Conservation (phyloP, 23 red algal genomes). For the Chondrus crispus region DNA sequence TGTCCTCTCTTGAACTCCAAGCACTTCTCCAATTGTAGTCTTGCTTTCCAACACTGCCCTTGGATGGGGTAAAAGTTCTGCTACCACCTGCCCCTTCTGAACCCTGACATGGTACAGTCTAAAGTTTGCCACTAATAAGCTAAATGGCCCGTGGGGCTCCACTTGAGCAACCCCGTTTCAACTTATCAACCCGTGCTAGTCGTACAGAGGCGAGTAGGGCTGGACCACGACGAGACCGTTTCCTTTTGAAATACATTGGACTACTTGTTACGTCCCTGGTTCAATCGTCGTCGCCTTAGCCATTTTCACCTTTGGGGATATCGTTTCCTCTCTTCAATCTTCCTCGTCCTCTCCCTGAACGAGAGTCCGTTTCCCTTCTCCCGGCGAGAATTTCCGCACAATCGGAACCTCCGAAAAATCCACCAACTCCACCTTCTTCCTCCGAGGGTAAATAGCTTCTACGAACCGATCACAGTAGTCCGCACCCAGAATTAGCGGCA, state of each 20-base stretch:
- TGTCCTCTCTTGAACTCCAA: too few relatives aligned
- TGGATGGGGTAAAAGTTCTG: not conserved
- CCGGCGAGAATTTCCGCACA: not conserved
- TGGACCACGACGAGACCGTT: not conserved
- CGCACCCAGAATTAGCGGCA: not conserved
- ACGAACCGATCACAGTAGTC: not conserved
- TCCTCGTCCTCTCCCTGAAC: not conserved
- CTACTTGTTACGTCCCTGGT: not conserved
- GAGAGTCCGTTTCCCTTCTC: not conserved
- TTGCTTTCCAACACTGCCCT: not conserved
- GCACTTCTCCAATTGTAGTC: not conserved
- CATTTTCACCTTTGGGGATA: not conserved
- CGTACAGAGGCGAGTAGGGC: not conserved
- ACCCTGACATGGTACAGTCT: not conserved
- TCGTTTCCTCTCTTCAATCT: not conserved
- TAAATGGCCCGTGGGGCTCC: not conserved
- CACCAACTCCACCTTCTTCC: not conserved
- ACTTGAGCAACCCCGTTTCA: not conserved
- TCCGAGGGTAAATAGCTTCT: not conserved
- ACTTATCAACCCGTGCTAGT: not conserved
- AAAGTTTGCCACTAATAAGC: constrained; percentile 12
- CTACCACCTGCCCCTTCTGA: not conserved
- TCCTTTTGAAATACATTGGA: not conserved
- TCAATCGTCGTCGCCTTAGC: not conserved
- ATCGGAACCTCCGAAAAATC: not conserved